A percentile compares a stretch with the other conserved stretches of the same genome.
Evolutionary conservation across 192 early-diverging fungal species (phyloP).

Genomic region (Gryganskiella cystojenkinii): DNA sequence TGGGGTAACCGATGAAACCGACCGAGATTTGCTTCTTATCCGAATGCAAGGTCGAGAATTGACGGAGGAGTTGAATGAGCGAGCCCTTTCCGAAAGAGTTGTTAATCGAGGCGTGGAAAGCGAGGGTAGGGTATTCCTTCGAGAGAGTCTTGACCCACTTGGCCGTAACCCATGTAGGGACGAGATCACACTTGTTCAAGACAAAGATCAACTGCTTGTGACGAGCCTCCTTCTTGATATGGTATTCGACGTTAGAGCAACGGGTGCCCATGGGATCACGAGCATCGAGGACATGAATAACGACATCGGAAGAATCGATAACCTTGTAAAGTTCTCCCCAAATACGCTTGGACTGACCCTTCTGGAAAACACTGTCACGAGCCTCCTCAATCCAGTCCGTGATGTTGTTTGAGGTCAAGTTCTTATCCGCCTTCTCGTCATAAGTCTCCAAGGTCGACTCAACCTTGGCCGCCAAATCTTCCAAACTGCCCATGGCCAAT

Average conservation of each 20-base stretch:
- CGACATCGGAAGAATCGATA: slow-evolving; percentile 94
- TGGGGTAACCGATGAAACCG: slow-evolving; percentile 98
- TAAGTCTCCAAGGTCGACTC: slow-evolving; percentile 73
- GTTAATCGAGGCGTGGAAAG: slow-evolving; percentile 98
- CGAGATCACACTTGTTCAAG: slow-evolving; percentile 98
- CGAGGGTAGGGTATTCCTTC: slow-evolving; percentile 92
- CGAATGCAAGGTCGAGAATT: slow-evolving; percentile 93
- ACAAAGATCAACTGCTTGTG: slow-evolving; percentile 98
- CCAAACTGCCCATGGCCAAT: slow-evolving; percentile 75
- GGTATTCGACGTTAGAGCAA: slow-evolving; percentile 92
- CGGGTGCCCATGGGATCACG: slow-evolving; percentile 97
- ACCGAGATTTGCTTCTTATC: slow-evolving; percentile 99
- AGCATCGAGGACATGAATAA: slow-evolving; percentile 98
- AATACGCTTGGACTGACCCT: slow-evolving; percentile 96
- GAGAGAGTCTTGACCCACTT: slow-evolving; percentile 96
- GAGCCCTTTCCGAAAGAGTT: slow-evolving; percentile 99
- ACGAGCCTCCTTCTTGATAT: slow-evolving; percentile 89
- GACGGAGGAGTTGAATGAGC: slow-evolving; percentile 96
- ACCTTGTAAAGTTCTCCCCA: slow-evolving; percentile 99
- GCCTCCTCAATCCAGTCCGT: slow-evolving; percentile 78
- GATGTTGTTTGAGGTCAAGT: slow-evolving; percentile 79
- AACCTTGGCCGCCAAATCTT: slow-evolving; percentile 81
- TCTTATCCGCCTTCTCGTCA: slow-evolving; percentile 72
- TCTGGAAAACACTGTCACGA: slow-evolving; percentile 90
- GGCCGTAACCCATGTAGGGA: slow-evolving; percentile 99